Evolutionary conservation across 345 rosid species (phyloP).

Genomic region (Moricandia moricandioides): DNA sequence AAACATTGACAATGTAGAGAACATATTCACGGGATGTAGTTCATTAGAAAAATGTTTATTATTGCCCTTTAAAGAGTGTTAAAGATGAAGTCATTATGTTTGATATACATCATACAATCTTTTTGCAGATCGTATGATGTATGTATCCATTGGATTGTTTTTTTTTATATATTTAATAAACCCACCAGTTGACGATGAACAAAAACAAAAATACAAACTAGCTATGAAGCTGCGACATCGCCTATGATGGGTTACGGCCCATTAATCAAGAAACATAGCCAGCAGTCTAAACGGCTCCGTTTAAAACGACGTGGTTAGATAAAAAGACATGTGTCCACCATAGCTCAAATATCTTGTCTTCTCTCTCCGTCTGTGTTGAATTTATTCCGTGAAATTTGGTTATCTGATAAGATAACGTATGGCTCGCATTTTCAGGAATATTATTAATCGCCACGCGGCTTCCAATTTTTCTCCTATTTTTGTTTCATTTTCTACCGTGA

Average conservation of each 20-base stretch:
- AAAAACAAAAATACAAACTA: not conserved
- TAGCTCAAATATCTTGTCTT: constrained; percentile 5
- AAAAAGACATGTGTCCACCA: constrained; percentile 18
- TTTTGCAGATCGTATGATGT: no score
- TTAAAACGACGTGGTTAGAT: not conserved
- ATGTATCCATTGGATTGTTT: no score
- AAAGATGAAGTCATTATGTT: no score
- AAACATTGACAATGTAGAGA: not conserved
- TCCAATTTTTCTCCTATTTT: not conserved
- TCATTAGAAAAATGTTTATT: no score
- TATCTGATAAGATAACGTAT: constrained; percentile 37
- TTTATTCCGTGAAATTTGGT: constrained; percentile 29
- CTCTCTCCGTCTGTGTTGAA: constrained; percentile 9
- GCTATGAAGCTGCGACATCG: not conserved
- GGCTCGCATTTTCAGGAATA: constrained; percentile 26
- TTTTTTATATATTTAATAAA: no score
- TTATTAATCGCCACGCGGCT: not conserved
- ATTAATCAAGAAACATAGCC: not conserved
- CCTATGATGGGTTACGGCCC: constrained; percentile 2
- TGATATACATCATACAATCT: no score
- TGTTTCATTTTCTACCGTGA: not conserved
- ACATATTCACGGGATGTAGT: no score
- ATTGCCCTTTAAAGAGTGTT: no score
- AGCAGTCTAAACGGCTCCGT: not conserved
- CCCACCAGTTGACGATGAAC: not conserved